Conservation (phyloP, 1,284 basidiomycete genomes). For the Anthracocystis panici-leucophaei region DNA sequence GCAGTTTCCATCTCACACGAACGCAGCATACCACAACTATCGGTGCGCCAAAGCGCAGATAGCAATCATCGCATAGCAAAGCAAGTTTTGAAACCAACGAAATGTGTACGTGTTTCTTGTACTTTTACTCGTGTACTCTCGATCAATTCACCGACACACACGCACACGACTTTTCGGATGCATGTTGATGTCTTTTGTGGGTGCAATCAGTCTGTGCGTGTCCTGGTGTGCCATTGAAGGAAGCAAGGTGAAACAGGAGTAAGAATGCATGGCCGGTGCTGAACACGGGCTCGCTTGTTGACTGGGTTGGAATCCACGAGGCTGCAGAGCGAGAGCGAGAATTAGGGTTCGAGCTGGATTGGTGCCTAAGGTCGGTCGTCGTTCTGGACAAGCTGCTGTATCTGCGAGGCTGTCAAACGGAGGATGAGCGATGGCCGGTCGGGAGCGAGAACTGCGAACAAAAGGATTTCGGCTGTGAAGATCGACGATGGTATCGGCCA, state of each 20-base stretch:
- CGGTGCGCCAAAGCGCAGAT: neutral
- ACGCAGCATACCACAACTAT: neutral
- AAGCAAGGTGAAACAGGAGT: conserved; percentile 24
- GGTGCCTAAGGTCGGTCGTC: conserved; percentile 1
- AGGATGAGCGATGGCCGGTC: neutral
- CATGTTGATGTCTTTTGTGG: neutral
- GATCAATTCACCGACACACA: neutral
- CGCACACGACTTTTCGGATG: neutral
- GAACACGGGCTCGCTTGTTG: neutral
- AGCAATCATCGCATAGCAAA: conserved; percentile 7
- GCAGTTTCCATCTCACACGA: neutral
- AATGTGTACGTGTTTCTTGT: neutral
- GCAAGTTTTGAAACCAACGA: neutral
- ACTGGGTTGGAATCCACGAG: neutral
- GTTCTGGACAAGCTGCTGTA: too few relatives aligned
- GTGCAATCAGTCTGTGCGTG: neutral
- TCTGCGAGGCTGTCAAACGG: neutral
- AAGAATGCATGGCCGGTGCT: conserved; percentile 5
- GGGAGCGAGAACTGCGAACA: neutral
- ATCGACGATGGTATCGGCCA: conserved; percentile 1
- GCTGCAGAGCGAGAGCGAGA: neutral
- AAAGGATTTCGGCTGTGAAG: neutral
- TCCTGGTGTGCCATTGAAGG: neutral
- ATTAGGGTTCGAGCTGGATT: neutral
- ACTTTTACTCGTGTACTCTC: conserved; percentile 5